These are phyloP conservation scores for Linum tenue DNA, from an alignment of 345 rosid genomes.

Conservation along the genomic window DNA sequence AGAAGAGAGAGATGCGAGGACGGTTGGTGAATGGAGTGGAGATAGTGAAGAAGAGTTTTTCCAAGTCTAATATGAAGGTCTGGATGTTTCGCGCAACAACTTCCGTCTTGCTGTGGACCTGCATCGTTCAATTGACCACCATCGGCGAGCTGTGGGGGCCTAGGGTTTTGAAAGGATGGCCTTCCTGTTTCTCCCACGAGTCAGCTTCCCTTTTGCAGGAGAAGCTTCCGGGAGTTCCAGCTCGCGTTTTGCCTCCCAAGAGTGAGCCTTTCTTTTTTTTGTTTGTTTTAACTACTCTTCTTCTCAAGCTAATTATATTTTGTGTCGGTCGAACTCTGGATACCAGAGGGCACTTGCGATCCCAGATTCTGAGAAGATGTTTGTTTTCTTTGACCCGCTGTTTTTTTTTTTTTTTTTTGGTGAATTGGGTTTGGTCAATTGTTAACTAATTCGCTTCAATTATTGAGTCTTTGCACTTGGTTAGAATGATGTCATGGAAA, in stretches of 20 bases:
- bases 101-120: slow-evolving; percentile 57
- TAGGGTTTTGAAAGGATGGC: slow-evolving; percentile 66
- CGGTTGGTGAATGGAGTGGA: slow-evolving; percentile 34
- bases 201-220: slow-evolving; percentile 19
- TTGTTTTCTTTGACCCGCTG: background rate
- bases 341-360: background rate
- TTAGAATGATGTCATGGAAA: background rate
- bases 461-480: background rate
- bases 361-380: background rate
- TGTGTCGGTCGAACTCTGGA: background rate
- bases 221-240: slow-evolving; percentile 28
- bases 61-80: slow-evolving; percentile 56
- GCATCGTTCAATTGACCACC: slow-evolving; percentile 65
- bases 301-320: background rate
- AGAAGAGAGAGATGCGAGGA: slow-evolving; percentile 46
- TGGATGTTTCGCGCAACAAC: slow-evolving; percentile 75
- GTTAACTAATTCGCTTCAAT: background rate
- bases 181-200: slow-evolving; percentile 63
- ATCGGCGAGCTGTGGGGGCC: slow-evolving; percentile 86
- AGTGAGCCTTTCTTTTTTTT: slow-evolving; percentile 34
- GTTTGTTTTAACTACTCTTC: background rate
- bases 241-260: slow-evolving; percentile 59
- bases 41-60: slow-evolving; percentile 45
- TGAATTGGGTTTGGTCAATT: background rate
- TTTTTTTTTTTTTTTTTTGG: too few species aligned